Percentiles rank a stretch among this genome's conserved stretches.
Evolutionary conservation across 352 stramenopile genomes (phyloP).

Genomic region (Globisporangium polare): DNA sequence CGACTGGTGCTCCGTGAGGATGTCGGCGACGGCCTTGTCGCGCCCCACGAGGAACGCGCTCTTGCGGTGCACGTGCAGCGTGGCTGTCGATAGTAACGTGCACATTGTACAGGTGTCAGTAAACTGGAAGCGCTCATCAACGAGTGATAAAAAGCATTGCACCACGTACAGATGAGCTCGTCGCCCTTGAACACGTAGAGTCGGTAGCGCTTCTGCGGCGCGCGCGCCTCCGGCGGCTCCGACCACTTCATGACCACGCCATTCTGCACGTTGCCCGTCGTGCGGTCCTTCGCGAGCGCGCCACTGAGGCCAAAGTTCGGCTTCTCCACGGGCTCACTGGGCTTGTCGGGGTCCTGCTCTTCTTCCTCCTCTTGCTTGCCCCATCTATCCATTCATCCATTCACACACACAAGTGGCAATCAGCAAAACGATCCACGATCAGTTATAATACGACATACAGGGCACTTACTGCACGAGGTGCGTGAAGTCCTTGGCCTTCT

Average conservation of each 20-base stretch:
- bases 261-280: constrained; percentile 95
- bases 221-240: constrained; percentile 93
- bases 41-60: constrained; percentile 93
- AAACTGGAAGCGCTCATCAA: not conserved
- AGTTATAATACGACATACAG: not conserved
- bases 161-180: constrained; percentile 55
- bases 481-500: constrained; percentile 52
- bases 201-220: constrained; percentile 91
- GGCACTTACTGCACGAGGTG: constrained; percentile 46
- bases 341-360: constrained; percentile 24
- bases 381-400: constrained; percentile 36
- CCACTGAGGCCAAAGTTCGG: constrained; percentile 98
- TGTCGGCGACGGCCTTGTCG: constrained; percentile 93
- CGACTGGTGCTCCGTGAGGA: constrained; percentile 92
- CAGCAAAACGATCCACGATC: not conserved
- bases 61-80: constrained; percentile 94
- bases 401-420: not conserved
- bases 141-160: not conserved
- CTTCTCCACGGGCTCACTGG: constrained; percentile 76
- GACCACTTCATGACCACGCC: constrained; percentile 97
- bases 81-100: constrained; percentile 64
- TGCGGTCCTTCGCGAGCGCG: constrained; percentile 94
- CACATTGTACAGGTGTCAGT: not conserved
- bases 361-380: constrained; percentile 67
- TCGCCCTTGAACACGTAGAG: constrained; percentile 98